These are phyloP conservation scores for Lathyrus oleraceus DNA, from an alignment of 306 rosid genomes.

Conservation along the genomic window DNA sequence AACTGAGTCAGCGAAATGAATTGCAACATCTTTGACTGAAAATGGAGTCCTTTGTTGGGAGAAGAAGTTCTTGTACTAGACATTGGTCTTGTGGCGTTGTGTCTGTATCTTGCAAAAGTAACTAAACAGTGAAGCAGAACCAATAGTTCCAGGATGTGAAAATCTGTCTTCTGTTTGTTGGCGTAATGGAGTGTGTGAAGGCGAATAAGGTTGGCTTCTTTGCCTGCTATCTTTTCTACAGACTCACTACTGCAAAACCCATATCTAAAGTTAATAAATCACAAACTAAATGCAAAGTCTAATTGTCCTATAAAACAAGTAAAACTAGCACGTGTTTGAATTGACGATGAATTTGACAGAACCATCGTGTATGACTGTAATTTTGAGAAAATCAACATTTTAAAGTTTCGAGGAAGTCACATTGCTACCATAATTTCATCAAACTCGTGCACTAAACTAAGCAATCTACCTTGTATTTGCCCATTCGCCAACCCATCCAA, in stretches of 20 bases:
- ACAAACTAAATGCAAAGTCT: neutral
- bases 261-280: neutral
- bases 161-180: conserved; percentile 73
- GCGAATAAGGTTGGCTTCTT: conserved; percentile 54
- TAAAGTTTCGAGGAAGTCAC: neutral
- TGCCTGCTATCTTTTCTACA: conserved; percentile 39
- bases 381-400: neutral
- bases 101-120: conserved; percentile 54
- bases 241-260: conserved; percentile 53
- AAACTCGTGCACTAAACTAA: neutral
- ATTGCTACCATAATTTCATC: too few relatives aligned
- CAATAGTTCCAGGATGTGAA: conserved; percentile 62
- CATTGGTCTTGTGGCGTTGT: conserved; percentile 42
- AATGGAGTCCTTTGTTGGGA: conserved; percentile 42
- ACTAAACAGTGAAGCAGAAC: conserved; percentile 58
- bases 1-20: conserved; percentile 38
- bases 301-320: neutral
- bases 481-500: conserved; percentile 99
- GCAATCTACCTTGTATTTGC: conserved; percentile 83
- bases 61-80: conserved; percentile 40
- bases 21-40: conserved; percentile 57
- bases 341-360: neutral
- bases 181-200: conserved; percentile 81
- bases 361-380: neutral
- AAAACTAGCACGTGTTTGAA: neutral